Evolutionary conservation across 2,329 filamentous ascomycete species (phyloP).

Genomic region (Clarireedia homoeocarpa): DNA sequence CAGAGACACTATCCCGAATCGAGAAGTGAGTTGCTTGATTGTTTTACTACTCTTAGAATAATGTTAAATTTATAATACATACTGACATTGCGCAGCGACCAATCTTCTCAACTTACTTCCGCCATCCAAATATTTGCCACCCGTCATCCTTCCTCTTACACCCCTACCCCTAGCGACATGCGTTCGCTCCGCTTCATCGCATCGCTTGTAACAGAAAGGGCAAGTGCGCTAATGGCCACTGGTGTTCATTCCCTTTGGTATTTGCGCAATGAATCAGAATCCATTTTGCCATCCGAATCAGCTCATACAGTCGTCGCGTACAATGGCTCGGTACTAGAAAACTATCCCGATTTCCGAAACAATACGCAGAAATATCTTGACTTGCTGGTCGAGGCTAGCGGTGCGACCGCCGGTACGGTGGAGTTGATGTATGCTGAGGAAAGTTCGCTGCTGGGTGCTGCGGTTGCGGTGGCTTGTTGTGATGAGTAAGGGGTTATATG

Average conservation of each 20-base stretch:
- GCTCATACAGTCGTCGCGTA: conserved; percentile 59
- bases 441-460: conserved; percentile 68
- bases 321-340: conserved; percentile 73
- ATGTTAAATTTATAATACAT: background rate
- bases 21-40: conserved; percentile 40
- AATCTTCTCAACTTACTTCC: conserved; percentile 16
- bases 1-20: conserved; percentile 46
- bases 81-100: conserved; percentile 12
- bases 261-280: conserved; percentile 41
- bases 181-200: conserved; percentile 45
- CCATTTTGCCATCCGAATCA: conserved; percentile 26
- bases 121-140: conserved; percentile 42
- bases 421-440: conserved; percentile 63
- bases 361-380: conserved; percentile 58
- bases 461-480: conserved; percentile 50
- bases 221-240: conserved; percentile 50
- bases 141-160: conserved; percentile 38
- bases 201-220: conserved; percentile 47
- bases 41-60: background rate
- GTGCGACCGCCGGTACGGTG: conserved; percentile 38
- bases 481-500: no score
- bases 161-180: conserved; percentile 42
- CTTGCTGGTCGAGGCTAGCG: conserved; percentile 41
- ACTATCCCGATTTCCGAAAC: conserved; percentile 60
- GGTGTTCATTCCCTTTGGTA: conserved; percentile 53